Percentiles rank a stretch among this genome's conserved stretches.
Evolutionary conservation across 768 basidiomycete genomes (phyloP).

Genomic region (Pulveroboletus sp.): DNA sequence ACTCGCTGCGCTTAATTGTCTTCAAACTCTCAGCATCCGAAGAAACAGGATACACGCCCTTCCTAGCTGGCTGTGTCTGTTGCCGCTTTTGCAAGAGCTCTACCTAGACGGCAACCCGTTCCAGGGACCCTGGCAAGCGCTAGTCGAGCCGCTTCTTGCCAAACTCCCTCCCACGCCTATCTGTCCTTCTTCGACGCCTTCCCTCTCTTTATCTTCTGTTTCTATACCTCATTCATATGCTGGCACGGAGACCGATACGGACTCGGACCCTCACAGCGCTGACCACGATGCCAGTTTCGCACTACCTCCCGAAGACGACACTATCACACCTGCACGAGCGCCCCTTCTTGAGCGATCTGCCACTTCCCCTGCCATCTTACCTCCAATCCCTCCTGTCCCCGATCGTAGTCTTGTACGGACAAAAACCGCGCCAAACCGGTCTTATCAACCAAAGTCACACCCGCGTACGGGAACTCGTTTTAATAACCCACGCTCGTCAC

Average conservation of each 20-base stretch:
- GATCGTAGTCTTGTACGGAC: constrained; percentile 59
- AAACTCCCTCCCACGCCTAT: constrained; percentile 55
- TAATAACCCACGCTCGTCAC: constrained; percentile 18
- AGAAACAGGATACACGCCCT: constrained; percentile 84
- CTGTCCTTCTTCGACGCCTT: constrained; percentile 64
- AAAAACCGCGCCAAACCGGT: constrained; percentile 64
- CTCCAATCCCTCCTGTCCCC: constrained; percentile 16
- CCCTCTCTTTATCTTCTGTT: constrained; percentile 48
- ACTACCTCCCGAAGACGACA: constrained; percentile 55
- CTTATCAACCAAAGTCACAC: constrained; percentile 44
- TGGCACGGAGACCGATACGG: constrained; percentile 45
- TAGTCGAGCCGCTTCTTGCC: constrained; percentile 79
- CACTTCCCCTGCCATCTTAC: constrained; percentile 36
- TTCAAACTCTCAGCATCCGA: constrained; percentile 87
- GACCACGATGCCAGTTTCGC: constrained; percentile 28
- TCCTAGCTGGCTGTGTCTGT: constrained; percentile 91
- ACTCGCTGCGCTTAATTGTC: constrained; percentile 64
- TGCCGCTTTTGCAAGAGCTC: constrained; percentile 79
- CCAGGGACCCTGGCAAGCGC: constrained; percentile 85
- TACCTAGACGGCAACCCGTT: constrained; percentile 97
- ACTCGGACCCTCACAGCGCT: constrained; percentile 48
- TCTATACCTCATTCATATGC: constrained; percentile 43
- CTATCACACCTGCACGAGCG: constrained; percentile 61
- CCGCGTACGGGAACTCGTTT: constrained; percentile 29
- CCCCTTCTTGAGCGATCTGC: constrained; percentile 48